Evolutionary conservation across 345 rosid genomes (phyloP).

Genomic region (Gynandropsis gynandra): DNA sequence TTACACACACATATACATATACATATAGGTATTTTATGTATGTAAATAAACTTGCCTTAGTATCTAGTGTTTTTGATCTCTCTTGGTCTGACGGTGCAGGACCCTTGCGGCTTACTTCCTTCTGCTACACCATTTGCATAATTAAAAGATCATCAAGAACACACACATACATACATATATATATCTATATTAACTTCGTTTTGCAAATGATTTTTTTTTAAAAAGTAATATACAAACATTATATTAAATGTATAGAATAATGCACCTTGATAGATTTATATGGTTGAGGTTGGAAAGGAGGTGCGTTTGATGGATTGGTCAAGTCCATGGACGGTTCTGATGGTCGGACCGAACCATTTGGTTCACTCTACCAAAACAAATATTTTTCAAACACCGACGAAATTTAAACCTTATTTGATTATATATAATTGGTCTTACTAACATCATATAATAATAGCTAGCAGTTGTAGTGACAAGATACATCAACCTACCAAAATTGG

Average conservation of each 20-base stretch:
- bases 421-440: constrained; percentile 26
- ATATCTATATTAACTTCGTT: neutral
- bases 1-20: neutral
- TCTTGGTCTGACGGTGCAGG: constrained; percentile 50
- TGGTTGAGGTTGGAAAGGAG: constrained; percentile 31
- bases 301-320: constrained; percentile 33
- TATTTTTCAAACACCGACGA: neutral
- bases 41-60: constrained; percentile 37
- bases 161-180: neutral
- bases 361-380: constrained; percentile 32
- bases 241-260: too few relatives aligned
- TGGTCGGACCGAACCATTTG: constrained; percentile 43
- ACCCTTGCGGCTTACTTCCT: constrained; percentile 46
- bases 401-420: neutral
- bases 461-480: constrained; percentile 29
- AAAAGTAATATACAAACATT: too few relatives aligned
- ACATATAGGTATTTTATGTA: neutral
- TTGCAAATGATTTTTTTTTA: too few relatives aligned
- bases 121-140: constrained; percentile 30
- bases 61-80: constrained; percentile 53
- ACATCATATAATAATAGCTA: constrained; percentile 24
- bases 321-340: constrained; percentile 54
- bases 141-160: too few relatives aligned
- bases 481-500: constrained; percentile 26
- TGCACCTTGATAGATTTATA: constrained; percentile 47